Evolutionary conservation across 1,284 basidiomycete species (phyloP), one percentile per base, ranked within the genome.

Genomic region (Tilletia setariae): DNA sequence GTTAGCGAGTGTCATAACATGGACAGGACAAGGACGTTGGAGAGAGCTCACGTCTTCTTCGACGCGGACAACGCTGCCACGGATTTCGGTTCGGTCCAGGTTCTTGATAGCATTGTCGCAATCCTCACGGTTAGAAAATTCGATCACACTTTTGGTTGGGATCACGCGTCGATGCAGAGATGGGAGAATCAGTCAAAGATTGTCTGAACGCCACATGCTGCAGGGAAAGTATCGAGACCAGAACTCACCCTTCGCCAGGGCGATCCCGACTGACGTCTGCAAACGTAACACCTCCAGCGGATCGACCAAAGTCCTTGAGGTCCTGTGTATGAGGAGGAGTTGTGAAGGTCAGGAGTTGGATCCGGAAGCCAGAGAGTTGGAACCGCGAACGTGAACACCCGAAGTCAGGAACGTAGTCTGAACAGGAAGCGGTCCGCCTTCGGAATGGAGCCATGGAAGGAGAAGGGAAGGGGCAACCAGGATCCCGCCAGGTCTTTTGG

Each of bases 281-380:
- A 63, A 79, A 82, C 0, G 44, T 47, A 30, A 65, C 64, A 11
- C 32, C 43, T 62, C 95, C 95, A 1, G 93, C 91, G 74, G 92
- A 90, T 64, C 95, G 89, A 83, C 98, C 97, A 63, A 98, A 88
- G 83, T 98, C 95, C 80, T 98, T 98, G 74, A 98, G 88, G 84
- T 98, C 95, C 85, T 97, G 94, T 93, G 94, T 92, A 73, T 92
- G 87, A 84, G 93, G 93, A 0, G 93, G 93, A 28, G 51, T 56
- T 28, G 51, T 49, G 4, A 40, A 40, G 35, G 35, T 40, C 35
- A 40, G 35, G 35, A 6, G 11, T 40, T 4, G 35, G 35, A 4
- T 40, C 4, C 6, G 35, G 35, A 40, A 40, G 35, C 35, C 6
- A 11, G 35, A 40, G 35, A 4, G 35, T 40, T 40, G 35, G 11